Percentiles rank a stretch among this genome's conserved stretches.
These are phyloP conservation scores for Jacaranda copaia DNA, from an alignment of 257 asterid genomes.

Conservation along the genomic window DNA sequence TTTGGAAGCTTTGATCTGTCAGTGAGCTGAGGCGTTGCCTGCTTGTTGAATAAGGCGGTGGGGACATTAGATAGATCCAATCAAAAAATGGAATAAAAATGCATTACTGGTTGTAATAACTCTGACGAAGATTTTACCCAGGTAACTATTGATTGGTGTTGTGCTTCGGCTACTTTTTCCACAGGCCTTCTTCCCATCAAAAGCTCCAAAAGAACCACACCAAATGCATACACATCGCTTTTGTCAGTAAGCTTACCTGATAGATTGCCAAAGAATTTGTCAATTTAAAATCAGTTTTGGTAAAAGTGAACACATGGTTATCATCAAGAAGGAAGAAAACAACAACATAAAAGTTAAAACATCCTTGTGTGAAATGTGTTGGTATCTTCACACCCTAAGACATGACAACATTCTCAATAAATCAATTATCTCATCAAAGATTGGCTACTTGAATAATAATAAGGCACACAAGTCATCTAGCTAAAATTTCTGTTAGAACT, in stretches of 20 bases:
- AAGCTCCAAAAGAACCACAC: slow-evolving; percentile 80
- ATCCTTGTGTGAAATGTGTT: no score
- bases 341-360: no score
- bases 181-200: slow-evolving; percentile 69
- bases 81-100: neutral
- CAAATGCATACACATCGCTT: slow-evolving; percentile 87
- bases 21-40: slow-evolving; percentile 97
- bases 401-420: no score
- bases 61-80: neutral
- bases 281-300: neutral
- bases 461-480: no score
- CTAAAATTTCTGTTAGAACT: no score
- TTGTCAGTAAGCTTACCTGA: slow-evolving; percentile 85
- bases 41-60: slow-evolving; percentile 29
- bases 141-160: slow-evolving; percentile 71
- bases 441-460: no score
- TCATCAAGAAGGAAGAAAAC: neutral
- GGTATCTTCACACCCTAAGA: no score
- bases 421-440: no score
- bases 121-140: slow-evolving; percentile 56
- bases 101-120: neutral
- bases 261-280: slow-evolving; percentile 1
- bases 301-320: neutral
- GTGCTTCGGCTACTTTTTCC: slow-evolving; percentile 59
- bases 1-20: slow-evolving; percentile 90